These are phyloP conservation scores for Cordyceps sp. DNA, from an alignment of 2,329 filamentous ascomycete genomes.

Conservation along the genomic window DNA sequence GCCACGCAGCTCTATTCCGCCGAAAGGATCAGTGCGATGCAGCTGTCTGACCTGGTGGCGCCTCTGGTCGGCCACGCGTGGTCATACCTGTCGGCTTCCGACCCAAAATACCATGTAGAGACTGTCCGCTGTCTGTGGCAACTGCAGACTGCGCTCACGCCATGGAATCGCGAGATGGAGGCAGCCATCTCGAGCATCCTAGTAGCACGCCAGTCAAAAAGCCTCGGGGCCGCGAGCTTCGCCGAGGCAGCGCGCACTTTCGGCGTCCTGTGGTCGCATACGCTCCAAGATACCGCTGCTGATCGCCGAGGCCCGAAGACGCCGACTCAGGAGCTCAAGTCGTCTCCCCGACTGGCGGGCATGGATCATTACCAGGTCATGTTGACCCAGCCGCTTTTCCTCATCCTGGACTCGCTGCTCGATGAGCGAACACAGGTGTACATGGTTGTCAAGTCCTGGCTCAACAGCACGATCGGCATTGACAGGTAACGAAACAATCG, in stretches of 20 bases:
- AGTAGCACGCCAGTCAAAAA: slow-evolving; percentile 27
- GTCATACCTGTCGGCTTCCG: slow-evolving; percentile 63
- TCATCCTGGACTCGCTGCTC: slow-evolving; percentile 62
- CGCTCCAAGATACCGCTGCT: slow-evolving; percentile 39
- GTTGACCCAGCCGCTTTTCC: slow-evolving; percentile 63
- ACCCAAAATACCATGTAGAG: slow-evolving; percentile 90
- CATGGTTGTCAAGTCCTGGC: slow-evolving; percentile 65
- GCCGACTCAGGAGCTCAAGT: slow-evolving; percentile 16
- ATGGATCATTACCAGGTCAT: slow-evolving; percentile 53
- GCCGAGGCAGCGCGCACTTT: slow-evolving; percentile 55
- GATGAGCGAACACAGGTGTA: slow-evolving; percentile 59
- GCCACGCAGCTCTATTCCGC: slow-evolving; percentile 37
- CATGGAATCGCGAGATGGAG: slow-evolving; percentile 58
- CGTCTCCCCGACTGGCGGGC: slow-evolving; percentile 29
- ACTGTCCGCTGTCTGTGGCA: slow-evolving; percentile 76
- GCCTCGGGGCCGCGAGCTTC: slow-evolving; percentile 12
- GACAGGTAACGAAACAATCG: slow-evolving; percentile 31
- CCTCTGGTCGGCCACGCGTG: slow-evolving; percentile 59
- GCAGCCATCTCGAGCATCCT: slow-evolving; percentile 59
- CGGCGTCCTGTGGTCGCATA: slow-evolving; percentile 69
- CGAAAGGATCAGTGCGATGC: slow-evolving; percentile 31
- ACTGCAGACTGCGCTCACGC: slow-evolving; percentile 56
- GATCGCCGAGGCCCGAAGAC: slow-evolving; percentile 34
- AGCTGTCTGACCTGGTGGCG: slow-evolving; percentile 46
- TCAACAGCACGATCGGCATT: slow-evolving; percentile 48